Evolutionary conservation across 2,329 filamentous ascomycete genomes (phyloP).

Genomic region (Dactylellina drechsleri): DNA sequence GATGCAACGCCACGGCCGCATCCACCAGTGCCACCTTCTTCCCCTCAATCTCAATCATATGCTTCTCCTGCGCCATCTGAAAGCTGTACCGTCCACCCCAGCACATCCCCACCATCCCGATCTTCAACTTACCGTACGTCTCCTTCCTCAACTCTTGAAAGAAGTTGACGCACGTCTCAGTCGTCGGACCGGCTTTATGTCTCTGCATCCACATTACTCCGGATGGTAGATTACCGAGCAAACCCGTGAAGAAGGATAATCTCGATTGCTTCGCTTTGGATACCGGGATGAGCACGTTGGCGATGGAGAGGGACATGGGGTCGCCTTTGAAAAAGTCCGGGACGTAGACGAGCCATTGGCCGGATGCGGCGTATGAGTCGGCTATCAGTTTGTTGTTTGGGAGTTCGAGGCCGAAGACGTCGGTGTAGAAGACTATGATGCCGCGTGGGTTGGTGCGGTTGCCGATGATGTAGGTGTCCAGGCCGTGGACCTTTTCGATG

Average conservation of each 20-base stretch:
- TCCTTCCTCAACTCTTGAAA: slow-evolving; percentile 59
- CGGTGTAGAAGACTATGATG: slow-evolving; percentile 60
- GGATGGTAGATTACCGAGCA: slow-evolving; percentile 60
- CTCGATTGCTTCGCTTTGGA: slow-evolving; percentile 61
- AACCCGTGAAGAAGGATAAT: slow-evolving; percentile 61
- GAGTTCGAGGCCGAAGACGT: slow-evolving; percentile 59
- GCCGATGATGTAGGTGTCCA: slow-evolving; percentile 62
- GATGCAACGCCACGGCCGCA: slow-evolving; percentile 62
- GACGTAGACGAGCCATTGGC: slow-evolving; percentile 60
- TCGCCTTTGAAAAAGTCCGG: slow-evolving; percentile 61
- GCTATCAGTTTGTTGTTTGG: slow-evolving; percentile 61
- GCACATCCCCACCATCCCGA: slow-evolving; percentile 61
- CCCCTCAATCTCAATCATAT: slow-evolving; percentile 60
- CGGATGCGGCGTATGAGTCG: slow-evolving; percentile 59
- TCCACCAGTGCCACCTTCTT: slow-evolving; percentile 61
- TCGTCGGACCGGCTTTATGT: slow-evolving; percentile 59
- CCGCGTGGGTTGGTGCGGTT: slow-evolving; percentile 59
- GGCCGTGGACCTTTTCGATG: slow-evolving; percentile 61
- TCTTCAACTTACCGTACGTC: slow-evolving; percentile 60
- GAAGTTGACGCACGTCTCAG: slow-evolving; percentile 61
- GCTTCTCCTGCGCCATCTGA: slow-evolving; percentile 59
- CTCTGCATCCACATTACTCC: slow-evolving; percentile 60
- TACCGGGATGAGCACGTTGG: slow-evolving; percentile 61
- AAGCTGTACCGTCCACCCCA: slow-evolving; percentile 62
- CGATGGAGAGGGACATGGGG: slow-evolving; percentile 59